phyloP scores from a whole-genome alignment of 2,329 filamentous ascomycete genomes.

The Fusarium heterosporum region DNA sequence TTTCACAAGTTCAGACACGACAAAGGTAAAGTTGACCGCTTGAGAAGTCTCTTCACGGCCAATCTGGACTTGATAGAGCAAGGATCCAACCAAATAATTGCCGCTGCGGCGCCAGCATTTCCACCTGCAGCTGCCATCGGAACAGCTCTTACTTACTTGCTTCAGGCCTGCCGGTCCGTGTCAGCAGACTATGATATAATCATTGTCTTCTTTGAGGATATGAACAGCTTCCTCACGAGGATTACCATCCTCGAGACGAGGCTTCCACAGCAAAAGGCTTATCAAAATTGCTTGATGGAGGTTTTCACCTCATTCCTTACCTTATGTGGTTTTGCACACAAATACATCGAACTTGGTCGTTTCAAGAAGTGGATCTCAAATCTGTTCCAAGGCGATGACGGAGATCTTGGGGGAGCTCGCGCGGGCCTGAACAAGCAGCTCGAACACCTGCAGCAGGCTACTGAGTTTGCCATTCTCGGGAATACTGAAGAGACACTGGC shows the following conservation, averaged over 20 bases:
- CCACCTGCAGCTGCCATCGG: conserved; percentile 51
- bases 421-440: conserved; percentile 47
- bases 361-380: conserved; percentile 52
- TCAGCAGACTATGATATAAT: conserved; percentile 55
- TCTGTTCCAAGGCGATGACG: conserved; percentile 48
- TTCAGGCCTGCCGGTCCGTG: conserved; percentile 48
- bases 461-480: conserved; percentile 50
- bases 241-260: conserved; percentile 51
- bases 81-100: conserved; percentile 48
- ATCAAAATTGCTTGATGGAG: conserved; percentile 52
- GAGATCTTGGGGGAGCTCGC: conserved; percentile 48
- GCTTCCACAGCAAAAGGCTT: conserved; percentile 48
- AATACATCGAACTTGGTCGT: conserved; percentile 51
- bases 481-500: conserved; percentile 50
- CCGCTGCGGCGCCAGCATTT: conserved; percentile 49
- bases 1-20: conserved; percentile 53
- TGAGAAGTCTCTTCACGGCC: conserved; percentile 46
- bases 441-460: conserved; percentile 48
- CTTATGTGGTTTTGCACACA: conserved; percentile 51
- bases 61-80: conserved; percentile 49
- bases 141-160: conserved; percentile 51
- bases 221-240: conserved; percentile 53
- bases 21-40: conserved; percentile 50
- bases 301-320: conserved; percentile 52
- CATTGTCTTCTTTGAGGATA: conserved; percentile 54